These are phyloP conservation scores for Scytalidium sp. DNA, from an alignment of 2,329 filamentous ascomycete species.

Conservation along the genomic window DNA sequence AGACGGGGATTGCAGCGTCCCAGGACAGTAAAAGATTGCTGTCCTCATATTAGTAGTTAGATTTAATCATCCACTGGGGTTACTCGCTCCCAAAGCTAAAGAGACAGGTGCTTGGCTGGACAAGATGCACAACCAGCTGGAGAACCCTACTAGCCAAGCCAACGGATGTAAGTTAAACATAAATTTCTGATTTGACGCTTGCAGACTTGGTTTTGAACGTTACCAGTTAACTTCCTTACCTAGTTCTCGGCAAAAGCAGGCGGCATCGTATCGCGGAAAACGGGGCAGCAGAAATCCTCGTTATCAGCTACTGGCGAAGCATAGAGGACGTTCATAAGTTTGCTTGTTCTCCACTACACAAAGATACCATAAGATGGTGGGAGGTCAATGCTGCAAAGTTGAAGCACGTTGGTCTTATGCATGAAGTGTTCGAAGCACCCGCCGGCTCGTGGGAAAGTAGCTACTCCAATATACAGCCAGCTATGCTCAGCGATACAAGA, in stretches of 20 bases:
- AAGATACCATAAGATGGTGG: constrained; percentile 83
- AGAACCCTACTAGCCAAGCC: constrained; percentile 9
- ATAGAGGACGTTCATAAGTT: constrained; percentile 15
- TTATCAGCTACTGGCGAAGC: constrained; percentile 15
- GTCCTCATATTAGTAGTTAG: constrained; percentile 15
- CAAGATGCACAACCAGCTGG: constrained; percentile 12
- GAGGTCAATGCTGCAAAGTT: constrained; percentile 10
- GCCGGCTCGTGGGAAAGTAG: constrained; percentile 13
- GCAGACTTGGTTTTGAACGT: background rate
- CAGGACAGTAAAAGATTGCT: constrained; percentile 1
- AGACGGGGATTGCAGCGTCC: constrained; percentile 1
- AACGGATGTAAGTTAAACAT: constrained; percentile 11
- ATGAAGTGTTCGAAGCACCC: constrained; percentile 17
- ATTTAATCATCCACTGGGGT: constrained; percentile 16
- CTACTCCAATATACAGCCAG: constrained; percentile 18
- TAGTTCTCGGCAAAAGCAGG: constrained; percentile 13
- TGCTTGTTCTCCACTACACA: constrained; percentile 63
- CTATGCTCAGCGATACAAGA: constrained; percentile 11
- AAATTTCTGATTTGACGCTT: no score
- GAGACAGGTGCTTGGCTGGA: constrained; percentile 6
- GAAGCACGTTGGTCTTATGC: constrained; percentile 18
- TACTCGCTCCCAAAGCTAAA: constrained; percentile 13
- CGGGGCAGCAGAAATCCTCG: constrained; percentile 12
- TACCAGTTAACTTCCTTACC: background rate
- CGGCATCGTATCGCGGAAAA: constrained; percentile 10